Conservation (phyloP, 2,329 filamentous ascomycete species). For the Hymenotorrendiella dingleyae region DNA sequence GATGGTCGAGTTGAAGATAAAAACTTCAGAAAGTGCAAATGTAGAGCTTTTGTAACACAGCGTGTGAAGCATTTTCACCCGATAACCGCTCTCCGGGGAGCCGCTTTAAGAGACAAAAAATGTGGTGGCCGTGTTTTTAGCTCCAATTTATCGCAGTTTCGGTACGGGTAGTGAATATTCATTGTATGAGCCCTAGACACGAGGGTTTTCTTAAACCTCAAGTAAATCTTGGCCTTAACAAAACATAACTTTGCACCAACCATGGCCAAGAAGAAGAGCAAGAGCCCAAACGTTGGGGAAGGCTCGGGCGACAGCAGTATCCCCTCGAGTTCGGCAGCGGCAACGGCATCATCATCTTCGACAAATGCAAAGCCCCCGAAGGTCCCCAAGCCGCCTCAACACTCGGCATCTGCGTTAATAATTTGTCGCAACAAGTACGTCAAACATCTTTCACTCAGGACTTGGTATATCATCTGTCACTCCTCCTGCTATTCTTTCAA, state of each 20-base stretch:
- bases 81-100: no score
- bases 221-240: not conserved
- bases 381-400: conserved; percentile 28
- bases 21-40: no score
- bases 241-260: not conserved
- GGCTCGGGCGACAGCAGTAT: conserved; percentile 16
- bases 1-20: no score
- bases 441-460: conserved; percentile 1
- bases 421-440: conserved; percentile 66
- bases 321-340: conserved; percentile 15
- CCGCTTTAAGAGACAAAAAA: not conserved
- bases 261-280: conserved; percentile 45
- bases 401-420: conserved; percentile 45
- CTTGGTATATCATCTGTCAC: no score
- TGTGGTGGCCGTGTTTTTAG: no score
- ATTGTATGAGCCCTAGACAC: no score
- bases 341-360: conserved; percentile 18
- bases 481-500: no score
- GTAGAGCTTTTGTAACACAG: no score
- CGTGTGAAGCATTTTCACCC: no score
- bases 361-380: conserved; percentile 18
- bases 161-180: not conserved
- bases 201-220: not conserved
- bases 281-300: conserved; percentile 32
- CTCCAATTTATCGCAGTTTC: no score